Evolutionary conservation across 2,329 filamentous ascomycete species (phyloP).

Genomic region (Monilinia vaccinii-corymbosi): DNA sequence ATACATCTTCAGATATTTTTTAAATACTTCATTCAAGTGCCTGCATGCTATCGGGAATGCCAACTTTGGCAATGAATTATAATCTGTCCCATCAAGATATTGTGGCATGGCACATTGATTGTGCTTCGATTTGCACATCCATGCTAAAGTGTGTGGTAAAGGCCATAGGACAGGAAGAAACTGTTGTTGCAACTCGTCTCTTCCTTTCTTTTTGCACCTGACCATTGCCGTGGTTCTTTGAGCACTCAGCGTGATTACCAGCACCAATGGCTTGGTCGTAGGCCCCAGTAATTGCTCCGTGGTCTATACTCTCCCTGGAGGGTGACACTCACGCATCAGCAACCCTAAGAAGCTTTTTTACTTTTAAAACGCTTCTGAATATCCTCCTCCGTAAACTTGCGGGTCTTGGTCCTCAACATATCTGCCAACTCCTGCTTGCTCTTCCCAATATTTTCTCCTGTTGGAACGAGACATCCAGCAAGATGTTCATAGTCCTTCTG

Average conservation of each 20-base stretch:
- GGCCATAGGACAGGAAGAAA: too few relatives aligned
- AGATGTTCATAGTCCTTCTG: constrained; percentile 63
- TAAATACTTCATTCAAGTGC: background rate
- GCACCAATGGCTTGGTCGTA: background rate
- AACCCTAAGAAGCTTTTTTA: background rate
- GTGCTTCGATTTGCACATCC: background rate
- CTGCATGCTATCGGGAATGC: background rate
- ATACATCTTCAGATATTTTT: background rate
- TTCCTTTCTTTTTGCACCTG: background rate
- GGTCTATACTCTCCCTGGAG: background rate
- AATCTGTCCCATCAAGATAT: background rate
- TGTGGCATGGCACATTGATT: background rate
- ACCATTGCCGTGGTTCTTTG: background rate
- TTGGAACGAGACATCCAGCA: constrained; percentile 62
- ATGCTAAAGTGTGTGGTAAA: background rate
- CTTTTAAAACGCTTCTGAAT: constrained; percentile 44
- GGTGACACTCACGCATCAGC: background rate
- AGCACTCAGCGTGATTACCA: background rate
- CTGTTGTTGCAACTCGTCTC: background rate
- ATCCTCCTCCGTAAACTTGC: constrained; percentile 55
- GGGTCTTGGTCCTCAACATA: constrained; percentile 57
- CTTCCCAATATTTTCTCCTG: constrained; percentile 62
- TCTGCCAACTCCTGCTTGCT: constrained; percentile 52
- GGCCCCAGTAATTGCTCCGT: background rate
- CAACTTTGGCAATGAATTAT: background rate